Conservation (phyloP, 78 protist species). For the Diacronema lutheri region DNA sequence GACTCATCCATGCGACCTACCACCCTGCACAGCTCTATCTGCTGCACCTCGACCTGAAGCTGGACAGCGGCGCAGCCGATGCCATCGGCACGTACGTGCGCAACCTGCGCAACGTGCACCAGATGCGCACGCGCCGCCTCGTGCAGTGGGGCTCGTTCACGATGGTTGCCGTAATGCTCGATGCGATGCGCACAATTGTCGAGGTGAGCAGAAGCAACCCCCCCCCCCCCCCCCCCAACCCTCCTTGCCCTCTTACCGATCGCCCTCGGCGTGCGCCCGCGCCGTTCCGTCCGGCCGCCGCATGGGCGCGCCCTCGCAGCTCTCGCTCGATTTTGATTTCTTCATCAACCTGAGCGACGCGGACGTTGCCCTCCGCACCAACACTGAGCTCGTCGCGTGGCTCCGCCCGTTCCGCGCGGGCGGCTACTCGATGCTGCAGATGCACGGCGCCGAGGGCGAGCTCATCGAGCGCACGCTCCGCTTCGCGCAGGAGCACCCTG, state of each 20-base stretch:
- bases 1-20: not conserved
- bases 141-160: constrained; percentile 15
- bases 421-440: not conserved
- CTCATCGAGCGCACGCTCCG: not conserved
- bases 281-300: too few relatives aligned
- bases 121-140: not conserved
- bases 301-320: too few relatives aligned
- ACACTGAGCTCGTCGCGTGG: not conserved
- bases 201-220: too few relatives aligned
- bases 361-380: constrained; percentile 13
- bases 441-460: not conserved
- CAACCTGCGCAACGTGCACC: not conserved
- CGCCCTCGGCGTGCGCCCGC: too few relatives aligned
- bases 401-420: not conserved
- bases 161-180: not conserved
- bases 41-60: constrained; percentile 3
- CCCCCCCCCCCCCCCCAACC: too few relatives aligned
- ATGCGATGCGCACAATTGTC: not conserved
- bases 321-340: not conserved
- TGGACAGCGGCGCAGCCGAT: not conserved
- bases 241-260: too few relatives aligned
- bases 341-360: constrained; percentile 10
- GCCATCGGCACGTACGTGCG: not conserved
- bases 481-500: not conserved
- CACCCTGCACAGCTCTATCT: constrained; percentile 10